Conservation (phyloP, 768 basidiomycete species). For the Lactarius vividus region DNA sequence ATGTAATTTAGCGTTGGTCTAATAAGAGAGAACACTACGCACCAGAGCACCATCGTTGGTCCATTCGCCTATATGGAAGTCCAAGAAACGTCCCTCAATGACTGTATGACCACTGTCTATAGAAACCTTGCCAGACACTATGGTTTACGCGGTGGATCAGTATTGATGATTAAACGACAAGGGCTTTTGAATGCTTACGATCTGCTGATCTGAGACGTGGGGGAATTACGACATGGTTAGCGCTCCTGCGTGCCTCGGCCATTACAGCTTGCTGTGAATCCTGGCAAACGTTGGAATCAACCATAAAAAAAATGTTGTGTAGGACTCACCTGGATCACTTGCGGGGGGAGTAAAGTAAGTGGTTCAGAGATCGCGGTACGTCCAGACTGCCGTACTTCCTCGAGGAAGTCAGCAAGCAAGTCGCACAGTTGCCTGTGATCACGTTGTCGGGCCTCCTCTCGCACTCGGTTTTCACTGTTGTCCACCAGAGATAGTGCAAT, state of each 20-base stretch:
- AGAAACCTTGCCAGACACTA: slow-evolving; percentile 35
- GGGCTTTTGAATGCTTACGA: background rate
- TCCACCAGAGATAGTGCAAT: background rate
- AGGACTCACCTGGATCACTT: slow-evolving; percentile 1
- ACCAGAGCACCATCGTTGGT: slow-evolving; percentile 38
- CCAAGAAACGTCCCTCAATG: slow-evolving; percentile 40
- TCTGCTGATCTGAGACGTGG: background rate
- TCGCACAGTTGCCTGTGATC: background rate
- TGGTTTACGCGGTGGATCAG: background rate
- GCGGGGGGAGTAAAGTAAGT: background rate
- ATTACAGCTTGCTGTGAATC: background rate
- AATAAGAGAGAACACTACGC: slow-evolving; percentile 29
- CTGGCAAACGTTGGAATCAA: background rate
- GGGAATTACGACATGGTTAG: background rate
- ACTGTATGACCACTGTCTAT: slow-evolving; percentile 34
- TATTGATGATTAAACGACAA: background rate
- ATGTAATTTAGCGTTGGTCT: background rate
- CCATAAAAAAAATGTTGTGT: background rate
- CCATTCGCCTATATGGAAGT: slow-evolving; percentile 45
- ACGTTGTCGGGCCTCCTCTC: background rate
- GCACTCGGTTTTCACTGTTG: background rate
- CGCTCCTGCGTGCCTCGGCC: background rate
- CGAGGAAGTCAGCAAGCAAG: background rate
- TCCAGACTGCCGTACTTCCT: slow-evolving; percentile 2
- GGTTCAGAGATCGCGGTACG: background rate